phyloP scores from a whole-genome alignment of 73 alveolate genomes.

The Uronychia setigera region DNA sequence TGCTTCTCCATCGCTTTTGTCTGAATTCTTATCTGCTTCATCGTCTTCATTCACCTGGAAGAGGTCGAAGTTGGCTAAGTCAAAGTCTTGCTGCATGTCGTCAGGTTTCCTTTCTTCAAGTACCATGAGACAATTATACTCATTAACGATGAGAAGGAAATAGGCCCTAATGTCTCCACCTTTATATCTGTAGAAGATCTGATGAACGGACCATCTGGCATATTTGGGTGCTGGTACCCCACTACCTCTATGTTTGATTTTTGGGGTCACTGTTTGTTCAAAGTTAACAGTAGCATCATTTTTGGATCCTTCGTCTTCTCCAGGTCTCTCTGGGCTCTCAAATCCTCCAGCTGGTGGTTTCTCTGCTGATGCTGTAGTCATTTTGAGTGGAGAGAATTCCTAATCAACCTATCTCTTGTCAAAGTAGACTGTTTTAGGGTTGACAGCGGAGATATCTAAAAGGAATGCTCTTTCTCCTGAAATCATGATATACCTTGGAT shows the following conservation, averaged over 20 bases:
- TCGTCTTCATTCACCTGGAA: background rate
- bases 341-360: background rate
- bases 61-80: background rate
- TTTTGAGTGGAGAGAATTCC: background rate
- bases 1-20: background rate
- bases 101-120: background rate
- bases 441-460: background rate
- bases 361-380: background rate
- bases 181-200: background rate
- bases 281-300: background rate
- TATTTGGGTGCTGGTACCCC: background rate
- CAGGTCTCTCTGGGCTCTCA: background rate
- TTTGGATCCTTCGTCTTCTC: background rate
- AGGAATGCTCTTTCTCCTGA: background rate
- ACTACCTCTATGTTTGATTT: background rate
- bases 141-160: background rate
- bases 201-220: background rate
- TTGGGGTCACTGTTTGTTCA: background rate
- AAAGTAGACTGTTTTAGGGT: background rate
- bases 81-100: background rate
- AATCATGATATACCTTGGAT: background rate
- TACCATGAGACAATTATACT: background rate
- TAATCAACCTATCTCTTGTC: background rate
- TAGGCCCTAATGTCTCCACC: background rate
- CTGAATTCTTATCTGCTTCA: background rate